Evolutionary conservation across 2,329 filamentous ascomycete genomes (phyloP).

Genomic region (Alternaria infectoria): DNA sequence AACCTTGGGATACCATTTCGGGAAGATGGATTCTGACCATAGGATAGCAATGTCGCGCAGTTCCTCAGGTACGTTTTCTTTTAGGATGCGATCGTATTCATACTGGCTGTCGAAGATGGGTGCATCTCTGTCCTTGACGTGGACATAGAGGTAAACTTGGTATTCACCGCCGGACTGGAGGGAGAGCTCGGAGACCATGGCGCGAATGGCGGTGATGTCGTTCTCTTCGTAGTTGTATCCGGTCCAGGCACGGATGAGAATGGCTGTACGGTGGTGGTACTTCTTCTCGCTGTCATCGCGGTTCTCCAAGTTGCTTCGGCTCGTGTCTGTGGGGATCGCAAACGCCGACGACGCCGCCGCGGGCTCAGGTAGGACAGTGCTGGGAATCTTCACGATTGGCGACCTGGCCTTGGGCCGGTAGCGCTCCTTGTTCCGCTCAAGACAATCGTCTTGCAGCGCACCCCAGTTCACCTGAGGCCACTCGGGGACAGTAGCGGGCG

Average conservation of each 20-base stretch:
- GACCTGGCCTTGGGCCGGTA: constrained; percentile 56
- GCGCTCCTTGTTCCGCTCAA: constrained; percentile 69
- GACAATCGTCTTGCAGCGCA: constrained; percentile 69
- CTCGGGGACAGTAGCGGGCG: constrained; percentile 51
- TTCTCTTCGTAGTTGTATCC: constrained; percentile 56
- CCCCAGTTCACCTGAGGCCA: constrained; percentile 76
- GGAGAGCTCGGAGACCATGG: constrained; percentile 55
- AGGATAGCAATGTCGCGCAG: constrained; percentile 74
- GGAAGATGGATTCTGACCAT: constrained; percentile 68
- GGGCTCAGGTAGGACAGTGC: constrained; percentile 33
- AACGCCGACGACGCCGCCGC: constrained; percentile 38
- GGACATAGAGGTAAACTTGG: constrained; percentile 56
- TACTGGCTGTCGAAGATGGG: constrained; percentile 66
- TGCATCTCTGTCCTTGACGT: constrained; percentile 60
- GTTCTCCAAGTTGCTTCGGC: constrained; percentile 36
- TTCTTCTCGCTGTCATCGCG: constrained; percentile 29
- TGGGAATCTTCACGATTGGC: constrained; percentile 35
- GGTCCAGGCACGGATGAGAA: constrained; percentile 56
- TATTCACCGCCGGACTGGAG: constrained; percentile 57
- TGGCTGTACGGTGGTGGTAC: constrained; percentile 53
- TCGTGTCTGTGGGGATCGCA: constrained; percentile 35
- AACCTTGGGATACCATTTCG: constrained; percentile 58
- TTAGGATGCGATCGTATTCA: constrained; percentile 66
- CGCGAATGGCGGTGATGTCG: constrained; percentile 54
- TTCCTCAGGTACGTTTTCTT: constrained; percentile 70